phyloP scores from a whole-genome alignment of 495 filamentous ascomycete genomes.

The Daldinia loculata region DNA sequence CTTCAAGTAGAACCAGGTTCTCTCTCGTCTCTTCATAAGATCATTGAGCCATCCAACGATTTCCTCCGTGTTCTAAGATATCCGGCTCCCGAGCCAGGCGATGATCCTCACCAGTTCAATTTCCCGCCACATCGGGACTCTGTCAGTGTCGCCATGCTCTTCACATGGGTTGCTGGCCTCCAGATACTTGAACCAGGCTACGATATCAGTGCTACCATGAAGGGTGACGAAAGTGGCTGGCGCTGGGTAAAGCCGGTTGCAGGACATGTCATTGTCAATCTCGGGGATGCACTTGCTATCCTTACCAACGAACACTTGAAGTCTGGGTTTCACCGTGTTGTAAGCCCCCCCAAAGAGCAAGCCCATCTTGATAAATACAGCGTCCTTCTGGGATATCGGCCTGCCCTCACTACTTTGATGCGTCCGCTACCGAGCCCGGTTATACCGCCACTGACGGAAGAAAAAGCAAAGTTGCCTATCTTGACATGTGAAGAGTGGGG shows the following conservation, averaged over 20 bases:
- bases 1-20: not conserved
- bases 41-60: not conserved
- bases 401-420: not conserved
- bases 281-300: not conserved
- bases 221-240: not conserved
- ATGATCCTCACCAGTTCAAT: not conserved
- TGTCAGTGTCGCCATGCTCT: too few species aligned
- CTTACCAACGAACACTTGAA: not conserved
- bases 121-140: too few species aligned
- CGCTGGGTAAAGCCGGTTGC: not conserved
- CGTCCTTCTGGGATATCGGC: not conserved
- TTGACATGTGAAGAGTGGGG: not conserved
- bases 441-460: not conserved
- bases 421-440: not conserved
- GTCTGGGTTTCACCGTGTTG: not conserved
- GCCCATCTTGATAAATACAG: not conserved
- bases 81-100: not conserved
- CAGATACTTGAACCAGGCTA: not conserved
- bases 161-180: too few species aligned
- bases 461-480: not conserved
- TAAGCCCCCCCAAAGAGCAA: not conserved
- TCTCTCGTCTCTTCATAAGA: not conserved
- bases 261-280: not conserved
- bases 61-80: not conserved
- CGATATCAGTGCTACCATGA: not conserved